Evolutionary conservation across 768 basidiomycete genomes (phyloP).

Genomic region (Grammothele lineata): DNA sequence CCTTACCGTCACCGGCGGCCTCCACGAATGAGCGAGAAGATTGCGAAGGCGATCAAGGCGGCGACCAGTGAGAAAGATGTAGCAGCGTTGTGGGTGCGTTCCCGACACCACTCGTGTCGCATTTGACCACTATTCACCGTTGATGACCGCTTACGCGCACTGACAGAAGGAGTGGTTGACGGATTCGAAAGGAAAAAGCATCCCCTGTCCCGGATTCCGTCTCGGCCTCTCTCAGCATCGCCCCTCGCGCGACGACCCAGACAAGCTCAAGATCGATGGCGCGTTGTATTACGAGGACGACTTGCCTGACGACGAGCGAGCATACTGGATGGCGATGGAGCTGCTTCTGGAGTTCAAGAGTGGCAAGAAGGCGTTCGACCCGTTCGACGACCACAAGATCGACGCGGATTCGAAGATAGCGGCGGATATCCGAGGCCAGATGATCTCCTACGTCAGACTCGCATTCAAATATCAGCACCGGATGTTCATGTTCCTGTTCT

Average conservation of each 20-base stretch:
- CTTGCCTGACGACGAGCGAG: not conserved
- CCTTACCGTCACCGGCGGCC: too few relatives aligned
- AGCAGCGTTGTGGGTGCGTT: too few relatives aligned
- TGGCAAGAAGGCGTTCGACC: not conserved
- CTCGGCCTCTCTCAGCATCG: not conserved
- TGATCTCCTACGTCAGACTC: not conserved
- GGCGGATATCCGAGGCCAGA: not conserved
- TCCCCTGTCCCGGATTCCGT: not conserved
- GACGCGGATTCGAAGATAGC: not conserved
- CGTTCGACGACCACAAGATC: not conserved
- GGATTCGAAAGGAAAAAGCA: not conserved
- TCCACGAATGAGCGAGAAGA: too few relatives aligned
- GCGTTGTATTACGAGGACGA: not conserved
- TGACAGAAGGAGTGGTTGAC: not conserved
- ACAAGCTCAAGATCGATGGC: conserved; percentile 1
- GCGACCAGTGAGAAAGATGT: too few relatives aligned
- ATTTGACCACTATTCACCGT: not conserved
- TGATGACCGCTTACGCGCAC: not conserved
- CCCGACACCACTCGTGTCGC: too few relatives aligned
- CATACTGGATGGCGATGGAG: not conserved
- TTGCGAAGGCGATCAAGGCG: too few relatives aligned
- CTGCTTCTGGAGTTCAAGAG: conserved; percentile 3
- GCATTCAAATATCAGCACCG: not conserved
- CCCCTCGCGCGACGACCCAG: not conserved
- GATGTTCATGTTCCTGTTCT: not conserved